Evolutionary conservation across 2,329 filamentous ascomycete species (phyloP).

Genomic region (Zymoseptoria ardabiliae): DNA sequence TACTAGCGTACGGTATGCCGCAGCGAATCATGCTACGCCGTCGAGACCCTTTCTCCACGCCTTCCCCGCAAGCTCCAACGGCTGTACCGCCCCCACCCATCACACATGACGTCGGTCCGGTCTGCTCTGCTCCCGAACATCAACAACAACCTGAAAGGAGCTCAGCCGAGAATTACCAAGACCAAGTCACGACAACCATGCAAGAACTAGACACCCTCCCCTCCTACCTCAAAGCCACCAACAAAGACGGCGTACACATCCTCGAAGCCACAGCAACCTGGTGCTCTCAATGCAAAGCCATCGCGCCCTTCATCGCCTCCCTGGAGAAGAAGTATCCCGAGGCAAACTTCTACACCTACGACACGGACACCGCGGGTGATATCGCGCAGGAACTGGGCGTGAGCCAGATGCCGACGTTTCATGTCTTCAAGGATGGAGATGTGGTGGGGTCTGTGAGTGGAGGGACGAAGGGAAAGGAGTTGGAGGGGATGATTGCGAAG

Average conservation of each 20-base stretch:
- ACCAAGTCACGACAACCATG: conserved; percentile 12
- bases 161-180: neutral
- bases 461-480: conserved; percentile 20
- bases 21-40: neutral
- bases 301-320: conserved; percentile 27
- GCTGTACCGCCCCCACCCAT: neutral
- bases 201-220: conserved; percentile 24
- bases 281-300: conserved; percentile 29
- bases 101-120: neutral
- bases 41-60: neutral
- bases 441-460: conserved; percentile 24
- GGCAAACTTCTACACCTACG: conserved; percentile 25
- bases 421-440: conserved; percentile 30
- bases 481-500: conserved; percentile 23
- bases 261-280: conserved; percentile 26
- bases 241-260: conserved; percentile 24
- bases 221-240: conserved; percentile 27
- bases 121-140: neutral
- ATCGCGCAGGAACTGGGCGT: conserved; percentile 28
- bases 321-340: conserved; percentile 27
- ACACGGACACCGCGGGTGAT: conserved; percentile 25
- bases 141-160: neutral
- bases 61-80: neutral
- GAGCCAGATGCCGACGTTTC: conserved; percentile 27
- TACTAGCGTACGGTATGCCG: neutral